Conservation (phyloP, 2,329 filamentous ascomycete genomes). For the Sarocladiaceae sp. region DNA sequence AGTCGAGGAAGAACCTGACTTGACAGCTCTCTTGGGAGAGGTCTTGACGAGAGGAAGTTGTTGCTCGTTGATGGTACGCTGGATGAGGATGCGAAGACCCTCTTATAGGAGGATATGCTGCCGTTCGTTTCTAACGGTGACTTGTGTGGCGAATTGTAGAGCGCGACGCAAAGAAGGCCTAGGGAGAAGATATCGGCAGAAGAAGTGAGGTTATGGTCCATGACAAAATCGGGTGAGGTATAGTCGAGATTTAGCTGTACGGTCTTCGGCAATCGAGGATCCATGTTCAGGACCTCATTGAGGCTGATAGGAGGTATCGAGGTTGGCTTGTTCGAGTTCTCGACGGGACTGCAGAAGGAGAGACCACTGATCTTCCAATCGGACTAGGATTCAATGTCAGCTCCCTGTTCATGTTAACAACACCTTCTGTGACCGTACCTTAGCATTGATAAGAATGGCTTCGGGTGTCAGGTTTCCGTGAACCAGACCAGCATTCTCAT, state of each 20-base stretch:
- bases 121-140: conserved; percentile 80
- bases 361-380: conserved; percentile 99
- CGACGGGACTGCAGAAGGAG: conserved; percentile 76
- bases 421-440: conserved; percentile 46
- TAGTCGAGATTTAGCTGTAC: conserved; percentile 93
- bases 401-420: neutral
- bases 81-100: conserved; percentile 71
- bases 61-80: conserved; percentile 74
- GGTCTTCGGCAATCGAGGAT: conserved; percentile 70
- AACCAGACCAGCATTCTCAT: conserved; percentile 89
- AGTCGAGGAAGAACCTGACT: conserved; percentile 73
- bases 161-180: conserved; percentile 76
- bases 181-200: conserved; percentile 92
- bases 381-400: conserved; percentile 44
- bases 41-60: conserved; percentile 73
- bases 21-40: conserved; percentile 72
- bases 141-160: conserved; percentile 90
- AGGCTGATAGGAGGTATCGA: conserved; percentile 75
- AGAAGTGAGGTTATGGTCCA: conserved; percentile 80
- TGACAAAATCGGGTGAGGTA: conserved; percentile 86
- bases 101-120: conserved; percentile 78
- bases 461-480: conserved; percentile 94
- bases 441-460: conserved; percentile 87
- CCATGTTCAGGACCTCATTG: conserved; percentile 77
- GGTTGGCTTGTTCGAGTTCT: conserved; percentile 66